Evolutionary conservation across 805 yeast genomes (phyloP), one percentile per base, ranked within the genome.

Genomic region (Candida caryicola): DNA sequence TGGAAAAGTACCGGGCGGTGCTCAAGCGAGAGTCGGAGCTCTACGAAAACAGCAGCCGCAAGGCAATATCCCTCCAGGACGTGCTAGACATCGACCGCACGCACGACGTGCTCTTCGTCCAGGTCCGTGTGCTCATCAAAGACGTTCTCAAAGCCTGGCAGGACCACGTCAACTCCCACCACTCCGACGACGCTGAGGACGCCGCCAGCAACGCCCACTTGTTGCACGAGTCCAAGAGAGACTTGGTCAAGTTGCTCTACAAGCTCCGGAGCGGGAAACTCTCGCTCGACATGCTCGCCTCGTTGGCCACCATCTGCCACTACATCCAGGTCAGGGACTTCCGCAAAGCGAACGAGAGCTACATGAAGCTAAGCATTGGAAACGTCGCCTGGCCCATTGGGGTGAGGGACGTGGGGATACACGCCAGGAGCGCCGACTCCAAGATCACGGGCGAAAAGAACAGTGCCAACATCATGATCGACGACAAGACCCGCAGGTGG

Each of bases 381-480:
- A 85, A 86, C 49, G 87, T 84, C 2, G 90, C 93, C 4, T 88
- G 95, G 95, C 96, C 96, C 2, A 83, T 87, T 46, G 96, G 96
- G 18, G 85, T 88, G 10, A 67, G 79, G 5, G 77, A 77, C 40
- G 83, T 88, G 12, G 88, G 93, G 34, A 85, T 88, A 41, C 96
- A 87, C 55, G 81, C 80, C 8, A 64, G 95, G 43, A 75, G 81
- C 39, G 80, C 84, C 1, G 80, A 76, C 36, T 69, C 72, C 40
- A 76, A 74, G 46, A 74, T 82, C 23, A 70, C 77, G 4, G 78
- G 80, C 14, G 70, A 69, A 32, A 51, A 54, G 31, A 57, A 57
- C 42, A 52, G 70, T 7, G 81, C 93, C 10, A 85, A 84, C 55
- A 82, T 88, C 23, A 82, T 87, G 89, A 76, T 79, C 38, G 86